phyloP scores from a whole-genome alignment of 495 filamentous ascomycete genomes.

The Aspergillus incahuasiensis region DNA sequence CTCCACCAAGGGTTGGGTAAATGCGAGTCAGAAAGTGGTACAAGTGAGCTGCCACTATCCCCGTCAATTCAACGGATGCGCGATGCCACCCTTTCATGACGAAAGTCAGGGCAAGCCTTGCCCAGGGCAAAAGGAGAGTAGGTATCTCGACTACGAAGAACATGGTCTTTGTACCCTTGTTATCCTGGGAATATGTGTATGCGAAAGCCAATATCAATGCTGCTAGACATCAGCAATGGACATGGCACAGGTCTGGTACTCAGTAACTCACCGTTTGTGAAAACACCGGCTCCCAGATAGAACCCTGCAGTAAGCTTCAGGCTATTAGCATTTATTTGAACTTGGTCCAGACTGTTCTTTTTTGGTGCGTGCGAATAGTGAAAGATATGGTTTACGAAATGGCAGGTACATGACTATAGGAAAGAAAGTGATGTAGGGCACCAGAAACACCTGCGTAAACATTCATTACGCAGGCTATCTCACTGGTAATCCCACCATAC shows the following conservation, averaged over 20 bases:
- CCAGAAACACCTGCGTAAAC: slow-evolving; percentile 71
- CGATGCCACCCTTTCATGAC: slow-evolving; percentile 47
- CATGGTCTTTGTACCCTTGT: slow-evolving; percentile 61
- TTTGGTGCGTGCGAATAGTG: slow-evolving; percentile 18
- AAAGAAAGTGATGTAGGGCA: slow-evolving; percentile 72
- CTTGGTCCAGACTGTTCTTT: slow-evolving; percentile 18
- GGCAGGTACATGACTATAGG: slow-evolving; percentile 10
- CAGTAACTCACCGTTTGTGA: slow-evolving; percentile 52
- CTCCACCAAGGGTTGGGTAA: slow-evolving; percentile 79
- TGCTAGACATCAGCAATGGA: slow-evolving; percentile 31
- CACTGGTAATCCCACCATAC: slow-evolving; percentile 87
- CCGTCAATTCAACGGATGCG: slow-evolving; percentile 55
- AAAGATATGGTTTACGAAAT: slow-evolving; percentile 13
- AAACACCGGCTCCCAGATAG: slow-evolving; percentile 46
- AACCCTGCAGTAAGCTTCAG: slow-evolving; percentile 47
- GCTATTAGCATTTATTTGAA: slow-evolving; percentile 34
- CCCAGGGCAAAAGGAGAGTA: slow-evolving; percentile 68
- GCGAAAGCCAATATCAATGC: slow-evolving; percentile 71
- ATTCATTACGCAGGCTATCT: slow-evolving; percentile 68
- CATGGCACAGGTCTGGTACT: slow-evolving; percentile 6
- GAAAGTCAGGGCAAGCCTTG: slow-evolving; percentile 65
- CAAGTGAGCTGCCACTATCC: slow-evolving; percentile 75
- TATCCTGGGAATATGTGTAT: slow-evolving; percentile 79
- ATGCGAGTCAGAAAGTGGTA: slow-evolving; percentile 81
- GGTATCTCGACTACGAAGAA: slow-evolving; percentile 77